Percentiles rank a stretch among this genome's conserved stretches.
phyloP scores from a whole-genome alignment of 2,329 filamentous ascomycete genomes.

The Phialemonium atrogriseum region DNA sequence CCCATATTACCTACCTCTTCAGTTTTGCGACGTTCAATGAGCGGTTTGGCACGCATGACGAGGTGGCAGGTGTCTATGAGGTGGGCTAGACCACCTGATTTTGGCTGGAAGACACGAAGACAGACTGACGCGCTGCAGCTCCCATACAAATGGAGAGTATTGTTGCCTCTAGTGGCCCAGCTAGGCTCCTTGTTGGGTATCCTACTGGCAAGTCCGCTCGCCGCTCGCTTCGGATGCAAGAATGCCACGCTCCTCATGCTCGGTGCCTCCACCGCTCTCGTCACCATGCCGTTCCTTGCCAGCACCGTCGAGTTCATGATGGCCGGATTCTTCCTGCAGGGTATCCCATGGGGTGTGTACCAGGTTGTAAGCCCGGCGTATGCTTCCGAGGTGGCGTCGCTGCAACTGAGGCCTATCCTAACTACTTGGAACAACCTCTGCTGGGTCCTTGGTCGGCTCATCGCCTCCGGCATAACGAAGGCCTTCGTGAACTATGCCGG shows the following conservation, averaged over 20 bases:
- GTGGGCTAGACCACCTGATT: constrained; percentile 20
- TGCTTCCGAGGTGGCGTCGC: constrained; percentile 40
- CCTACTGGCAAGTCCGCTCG: constrained; percentile 6
- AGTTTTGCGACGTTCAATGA: constrained; percentile 8
- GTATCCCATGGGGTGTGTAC: constrained; percentile 32
- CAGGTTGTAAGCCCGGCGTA: constrained; percentile 37
- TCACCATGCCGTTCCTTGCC: constrained; percentile 11
- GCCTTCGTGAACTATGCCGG: constrained; percentile 22
- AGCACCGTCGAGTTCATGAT: constrained; percentile 8
- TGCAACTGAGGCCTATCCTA: constrained; percentile 40
- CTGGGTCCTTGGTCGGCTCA: constrained; percentile 48
- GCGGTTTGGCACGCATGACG: constrained; percentile 6
- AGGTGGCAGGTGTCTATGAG: neutral
- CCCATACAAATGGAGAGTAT: constrained; percentile 8
- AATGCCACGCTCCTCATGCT: constrained; percentile 10
- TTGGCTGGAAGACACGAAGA: constrained; percentile 23
- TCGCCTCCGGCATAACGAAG: constrained; percentile 31
- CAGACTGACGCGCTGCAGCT: constrained; percentile 5
- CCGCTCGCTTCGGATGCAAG: constrained; percentile 9
- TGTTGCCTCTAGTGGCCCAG: constrained; percentile 11
- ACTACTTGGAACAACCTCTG: constrained; percentile 50
- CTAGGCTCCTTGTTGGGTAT: constrained; percentile 12
- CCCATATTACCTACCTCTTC: constrained; percentile 13
- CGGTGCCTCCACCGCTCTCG: constrained; percentile 4
- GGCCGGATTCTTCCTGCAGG: constrained; percentile 9